Evolutionary conservation across 352 stramenopile species (phyloP).

Genomic region (Pythium myriotylum): DNA sequence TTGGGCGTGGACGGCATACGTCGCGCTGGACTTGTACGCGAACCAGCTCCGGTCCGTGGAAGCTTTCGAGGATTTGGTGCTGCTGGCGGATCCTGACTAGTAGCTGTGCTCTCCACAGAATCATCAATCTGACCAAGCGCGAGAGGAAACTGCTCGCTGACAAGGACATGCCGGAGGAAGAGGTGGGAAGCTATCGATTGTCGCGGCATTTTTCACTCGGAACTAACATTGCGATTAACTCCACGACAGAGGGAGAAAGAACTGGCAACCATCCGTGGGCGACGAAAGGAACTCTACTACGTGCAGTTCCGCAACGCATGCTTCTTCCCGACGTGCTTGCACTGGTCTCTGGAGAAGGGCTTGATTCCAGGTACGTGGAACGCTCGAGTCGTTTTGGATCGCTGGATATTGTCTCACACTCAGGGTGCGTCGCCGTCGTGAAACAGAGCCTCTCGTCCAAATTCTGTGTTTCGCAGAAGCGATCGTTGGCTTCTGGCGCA

Average conservation of each 20-base stretch:
- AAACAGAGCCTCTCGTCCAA: constrained; percentile 63
- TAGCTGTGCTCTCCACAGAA: constrained; percentile 33
- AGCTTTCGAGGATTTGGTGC: neutral
- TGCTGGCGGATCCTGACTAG: neutral
- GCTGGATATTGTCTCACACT: constrained; percentile 3
- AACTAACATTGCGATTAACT: neutral
- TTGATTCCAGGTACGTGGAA: constrained; percentile 58
- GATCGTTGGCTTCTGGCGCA: constrained; percentile 67
- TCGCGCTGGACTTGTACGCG: constrained; percentile 78
- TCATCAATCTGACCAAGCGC: constrained; percentile 58
- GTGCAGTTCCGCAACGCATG: constrained; percentile 82
- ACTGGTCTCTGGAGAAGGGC: constrained; percentile 77
- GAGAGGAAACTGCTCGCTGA: constrained; percentile 57
- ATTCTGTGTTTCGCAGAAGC: constrained; percentile 75
- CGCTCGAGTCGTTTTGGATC: neutral
- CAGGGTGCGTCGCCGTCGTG: neutral
- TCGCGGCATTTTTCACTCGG: neutral
- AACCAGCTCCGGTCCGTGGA: constrained; percentile 64
- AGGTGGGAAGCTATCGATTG: constrained; percentile 29
- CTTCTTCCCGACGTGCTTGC: constrained; percentile 76
- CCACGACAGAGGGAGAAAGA: constrained; percentile 36
- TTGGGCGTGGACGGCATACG: constrained; percentile 71
- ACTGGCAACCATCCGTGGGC: constrained; percentile 48
- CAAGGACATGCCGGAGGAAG: constrained; percentile 54
- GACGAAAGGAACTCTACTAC: constrained; percentile 75